Conservation (phyloP, 2,329 filamentous ascomycete species). For the Talaromyces sp. region DNA sequence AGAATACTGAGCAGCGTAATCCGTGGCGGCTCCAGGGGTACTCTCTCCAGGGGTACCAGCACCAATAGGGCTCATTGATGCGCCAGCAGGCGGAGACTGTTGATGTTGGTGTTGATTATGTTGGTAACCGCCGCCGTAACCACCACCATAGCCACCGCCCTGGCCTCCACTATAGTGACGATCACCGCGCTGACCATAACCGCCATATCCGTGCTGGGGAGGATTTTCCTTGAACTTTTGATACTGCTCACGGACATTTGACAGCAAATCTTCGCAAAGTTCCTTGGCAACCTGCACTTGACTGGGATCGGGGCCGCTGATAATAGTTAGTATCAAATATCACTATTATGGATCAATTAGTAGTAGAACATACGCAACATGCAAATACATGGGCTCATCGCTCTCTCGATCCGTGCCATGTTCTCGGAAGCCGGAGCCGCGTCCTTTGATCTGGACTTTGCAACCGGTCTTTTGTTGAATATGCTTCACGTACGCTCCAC, state of each 20-base stretch:
- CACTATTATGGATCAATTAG: not conserved
- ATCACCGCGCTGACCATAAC: constrained; percentile 54
- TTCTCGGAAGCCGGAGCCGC: constrained; percentile 91
- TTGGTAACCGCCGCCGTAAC: constrained; percentile 25
- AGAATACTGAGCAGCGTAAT: constrained; percentile 79
- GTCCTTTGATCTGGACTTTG: constrained; percentile 96
- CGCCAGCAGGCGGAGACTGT: constrained; percentile 40
- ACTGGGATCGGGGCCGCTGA: constrained; percentile 76
- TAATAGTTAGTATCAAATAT: constrained; percentile 30
- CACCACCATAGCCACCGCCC: constrained; percentile 10
- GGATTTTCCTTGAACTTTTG: constrained; percentile 84
- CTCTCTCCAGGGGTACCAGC: constrained; percentile 40
- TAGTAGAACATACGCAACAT: constrained; percentile 71
- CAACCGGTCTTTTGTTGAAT: constrained; percentile 95
- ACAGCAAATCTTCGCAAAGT: constrained; percentile 82
- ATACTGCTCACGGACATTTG: constrained; percentile 84
- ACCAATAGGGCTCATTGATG: constrained; percentile 44
- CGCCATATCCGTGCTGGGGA: constrained; percentile 61
- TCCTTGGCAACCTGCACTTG: constrained; percentile 86
- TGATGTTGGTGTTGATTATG: constrained; percentile 37
- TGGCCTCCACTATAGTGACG: constrained; percentile 40
- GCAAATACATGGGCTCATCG: constrained; percentile 93
- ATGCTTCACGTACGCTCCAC: constrained; percentile 94
- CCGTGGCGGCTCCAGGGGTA: constrained; percentile 43
- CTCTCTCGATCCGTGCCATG: constrained; percentile 82